Evolutionary conservation across 2,329 filamentous ascomycete genomes (phyloP), one percentile per base, ranked within the genome.

Genomic region (Xylaria polymorpha): DNA sequence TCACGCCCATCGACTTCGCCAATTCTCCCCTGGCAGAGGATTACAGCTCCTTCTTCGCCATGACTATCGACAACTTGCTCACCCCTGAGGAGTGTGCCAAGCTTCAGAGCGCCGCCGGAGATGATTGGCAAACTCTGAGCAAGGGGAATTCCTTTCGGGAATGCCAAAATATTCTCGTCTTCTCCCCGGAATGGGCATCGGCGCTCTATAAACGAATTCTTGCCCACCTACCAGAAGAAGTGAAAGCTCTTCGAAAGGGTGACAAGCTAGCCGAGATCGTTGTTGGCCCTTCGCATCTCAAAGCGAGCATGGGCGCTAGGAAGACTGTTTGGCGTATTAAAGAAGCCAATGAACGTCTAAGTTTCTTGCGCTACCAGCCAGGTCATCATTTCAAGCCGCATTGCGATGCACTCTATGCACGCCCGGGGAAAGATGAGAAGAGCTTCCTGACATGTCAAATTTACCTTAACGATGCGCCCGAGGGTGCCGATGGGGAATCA

Each of bases 291-390:
- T 64, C 70, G 2, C 71, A 74, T 32, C 67, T 76, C 14, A 77
- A 74, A 39, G 76, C 75, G 4, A 75, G 66, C 50, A 68, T 74
- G 46, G 73, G 73, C 10, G 71, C 73, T 18, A 73, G 25, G 18
- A 77, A 77, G 67, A 71, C 75, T 6, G 73, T 76, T 20, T 77
- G 75, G 75, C 74, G 71, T 41, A 66, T 78, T 37, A 74, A 68
- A 25, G 77, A 86, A 32, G 77, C 89, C 67, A 90, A 90, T 73
- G 87, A 90, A 73, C 80, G 87, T 10, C 79, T 89, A 75, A 81
- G 88, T n/a, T 90, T 90, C 73, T 75, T 91, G 29, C 87, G 85
- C 68, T 90, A 91, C 72, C 80, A 81, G 1, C 83, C 84, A 3
- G 88, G 87, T 0, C 85, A 90, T 73, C 88, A 87, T 72, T 91